phyloP scores from a whole-genome alignment of 2,329 filamentous ascomycete species.

The Nigrospora sphaerica region DNA sequence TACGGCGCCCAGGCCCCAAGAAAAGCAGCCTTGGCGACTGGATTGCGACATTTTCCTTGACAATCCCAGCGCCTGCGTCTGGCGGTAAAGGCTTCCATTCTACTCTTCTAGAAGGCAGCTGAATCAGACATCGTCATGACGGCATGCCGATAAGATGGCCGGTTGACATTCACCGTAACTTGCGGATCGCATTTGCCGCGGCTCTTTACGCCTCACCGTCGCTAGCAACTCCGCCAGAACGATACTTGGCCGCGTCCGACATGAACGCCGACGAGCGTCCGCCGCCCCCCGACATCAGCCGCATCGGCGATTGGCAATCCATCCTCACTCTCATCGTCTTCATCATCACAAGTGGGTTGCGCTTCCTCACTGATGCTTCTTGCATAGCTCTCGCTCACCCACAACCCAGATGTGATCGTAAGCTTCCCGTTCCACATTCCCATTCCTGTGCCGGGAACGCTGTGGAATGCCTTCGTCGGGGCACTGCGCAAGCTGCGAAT shows the following conservation, averaged over 20 bases:
- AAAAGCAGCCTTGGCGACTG: not conserved
- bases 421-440: conserved; percentile 63
- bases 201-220: not conserved
- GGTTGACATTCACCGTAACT: not conserved
- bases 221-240: not conserved
- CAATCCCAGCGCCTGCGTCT: not conserved
- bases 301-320: conserved; percentile 59
- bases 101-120: too few species aligned
- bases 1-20: not conserved
- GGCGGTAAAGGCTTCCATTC: not conserved
- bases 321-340: conserved; percentile 66
- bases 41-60: not conserved
- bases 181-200: not conserved
- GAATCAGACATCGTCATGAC: not conserved
- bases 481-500: conserved; percentile 39
- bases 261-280: conserved; percentile 1
- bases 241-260: conserved; percentile 1
- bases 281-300: conserved; percentile 33
- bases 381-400: not conserved
- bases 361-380: not conserved
- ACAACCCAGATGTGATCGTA: conserved; percentile 54
- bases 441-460: conserved; percentile 46
- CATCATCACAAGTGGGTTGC: conserved; percentile 58
- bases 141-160: not conserved
- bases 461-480: conserved; percentile 38